phyloP scores from a whole-genome alignment of 2,329 filamentous ascomycete species.

The Exophiala sp. region DNA sequence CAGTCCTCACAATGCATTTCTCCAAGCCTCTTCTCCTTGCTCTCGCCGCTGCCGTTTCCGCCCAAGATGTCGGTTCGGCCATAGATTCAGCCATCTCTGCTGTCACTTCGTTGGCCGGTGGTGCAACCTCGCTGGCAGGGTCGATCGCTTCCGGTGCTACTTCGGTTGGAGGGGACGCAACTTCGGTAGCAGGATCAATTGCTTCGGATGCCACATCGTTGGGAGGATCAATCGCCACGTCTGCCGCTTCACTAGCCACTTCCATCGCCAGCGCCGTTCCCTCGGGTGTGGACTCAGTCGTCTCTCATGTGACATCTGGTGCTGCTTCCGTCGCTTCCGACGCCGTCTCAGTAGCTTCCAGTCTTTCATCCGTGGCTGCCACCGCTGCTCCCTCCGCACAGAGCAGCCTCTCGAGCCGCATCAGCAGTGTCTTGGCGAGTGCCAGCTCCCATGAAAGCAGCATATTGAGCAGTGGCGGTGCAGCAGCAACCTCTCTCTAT shows the following conservation, averaged over 20 bases:
- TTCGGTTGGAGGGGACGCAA: constrained; percentile 14
- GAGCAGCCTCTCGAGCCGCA: constrained; percentile 19
- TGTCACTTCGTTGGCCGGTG: constrained; percentile 13
- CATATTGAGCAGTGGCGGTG: constrained; percentile 8
- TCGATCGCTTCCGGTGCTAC: constrained; percentile 6
- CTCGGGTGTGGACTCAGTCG: constrained; percentile 7
- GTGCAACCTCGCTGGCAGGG: constrained; percentile 3
- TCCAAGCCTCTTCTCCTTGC: constrained; percentile 19
- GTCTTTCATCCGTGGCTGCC: constrained; percentile 17
- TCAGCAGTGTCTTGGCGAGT: constrained; percentile 18
- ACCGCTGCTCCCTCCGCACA: constrained; percentile 11
- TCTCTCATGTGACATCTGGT: constrained; percentile 11
- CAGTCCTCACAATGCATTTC: constrained; percentile 20
- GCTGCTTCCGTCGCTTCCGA: constrained; percentile 10
- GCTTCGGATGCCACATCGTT: constrained; percentile 7
- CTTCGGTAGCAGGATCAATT: constrained; percentile 1
- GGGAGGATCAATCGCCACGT: constrained; percentile 4
- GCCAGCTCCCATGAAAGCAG: constrained; percentile 11
- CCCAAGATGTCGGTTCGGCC: constrained; percentile 16
- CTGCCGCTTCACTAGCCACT: constrained; percentile 14
- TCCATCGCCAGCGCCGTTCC: constrained; percentile 12
- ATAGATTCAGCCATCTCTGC: constrained; percentile 14
- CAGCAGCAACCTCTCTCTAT: constrained; percentile 11
- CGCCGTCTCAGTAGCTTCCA: constrained; percentile 13
- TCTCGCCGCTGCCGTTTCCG: constrained; percentile 13